A percentile compares a stretch with the other conserved stretches of the same genome.
phyloP scores from a whole-genome alignment of 257 asterid species.

The Buddleja alternifolia region DNA sequence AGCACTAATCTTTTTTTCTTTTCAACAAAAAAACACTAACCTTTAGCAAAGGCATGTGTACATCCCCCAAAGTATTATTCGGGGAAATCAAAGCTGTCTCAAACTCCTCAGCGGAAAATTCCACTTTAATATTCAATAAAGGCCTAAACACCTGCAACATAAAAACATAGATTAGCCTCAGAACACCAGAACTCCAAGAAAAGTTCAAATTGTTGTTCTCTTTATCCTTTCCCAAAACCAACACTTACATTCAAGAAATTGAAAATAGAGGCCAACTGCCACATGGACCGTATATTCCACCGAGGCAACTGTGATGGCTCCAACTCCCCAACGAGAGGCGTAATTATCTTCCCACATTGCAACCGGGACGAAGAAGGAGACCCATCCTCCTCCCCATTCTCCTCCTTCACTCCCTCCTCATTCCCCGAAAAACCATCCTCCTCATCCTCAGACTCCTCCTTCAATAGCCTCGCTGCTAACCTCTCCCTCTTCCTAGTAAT shows the following conservation, averaged over 20 bases:
- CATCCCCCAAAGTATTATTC: conserved; percentile 76
- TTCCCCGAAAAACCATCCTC: conserved; percentile 31
- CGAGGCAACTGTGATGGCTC: conserved; percentile 90
- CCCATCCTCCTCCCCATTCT: conserved; percentile 47
- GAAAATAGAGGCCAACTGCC: conserved; percentile 95
- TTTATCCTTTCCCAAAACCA: conserved; percentile 3
- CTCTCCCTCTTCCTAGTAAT: conserved; percentile 54
- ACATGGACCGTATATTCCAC: conserved; percentile 88
- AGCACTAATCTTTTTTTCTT: conserved; percentile 64
- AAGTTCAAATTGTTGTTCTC: conserved; percentile 27
- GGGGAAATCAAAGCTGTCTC: conserved; percentile 93
- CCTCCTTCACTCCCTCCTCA: conserved; percentile 45
- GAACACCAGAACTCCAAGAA: conserved; percentile 20
- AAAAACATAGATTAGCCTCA: conserved; percentile 29
- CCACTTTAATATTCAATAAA: conserved; percentile 83
- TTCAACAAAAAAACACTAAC: conserved; percentile 49
- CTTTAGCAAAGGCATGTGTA: conserved; percentile 94
- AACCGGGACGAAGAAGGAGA: conserved; percentile 40
- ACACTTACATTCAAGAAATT: conserved; percentile 89
- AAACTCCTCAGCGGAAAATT: conserved; percentile 90
- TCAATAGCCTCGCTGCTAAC: conserved; percentile 57
- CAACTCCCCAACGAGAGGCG: conserved; percentile 74
- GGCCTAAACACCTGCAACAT: conserved; percentile 82
- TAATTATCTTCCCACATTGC: conserved; percentile 64
- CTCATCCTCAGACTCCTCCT: conserved; percentile 68